Percentiles rank a stretch among this genome's conserved stretches.
Evolutionary conservation across 305 asterid species (phyloP).

Genomic region (Salvia sclarea): DNA sequence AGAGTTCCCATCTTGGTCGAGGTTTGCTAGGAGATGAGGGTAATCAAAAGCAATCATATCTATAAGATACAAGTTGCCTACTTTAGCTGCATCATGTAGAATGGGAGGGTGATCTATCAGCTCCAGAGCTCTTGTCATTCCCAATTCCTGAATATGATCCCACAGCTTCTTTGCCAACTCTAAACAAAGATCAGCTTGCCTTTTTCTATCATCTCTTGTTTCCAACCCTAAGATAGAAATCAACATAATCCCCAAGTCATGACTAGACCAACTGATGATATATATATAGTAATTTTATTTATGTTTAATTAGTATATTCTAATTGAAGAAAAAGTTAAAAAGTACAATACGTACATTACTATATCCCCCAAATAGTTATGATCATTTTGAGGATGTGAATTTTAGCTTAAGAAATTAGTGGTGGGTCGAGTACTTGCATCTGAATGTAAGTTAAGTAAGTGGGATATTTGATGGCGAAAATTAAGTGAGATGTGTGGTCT

Average conservation of each 20-base stretch:
- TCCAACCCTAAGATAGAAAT: background rate
- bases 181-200: background rate
- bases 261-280: no score
- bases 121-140: background rate
- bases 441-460: no score
- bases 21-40: background rate
- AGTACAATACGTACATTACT: no score
- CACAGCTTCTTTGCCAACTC: background rate
- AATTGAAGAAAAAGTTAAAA: no score
- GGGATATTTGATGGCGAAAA: no score
- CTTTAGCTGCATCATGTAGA: slow-evolving; percentile 23
- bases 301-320: no score
- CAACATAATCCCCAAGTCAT: background rate
- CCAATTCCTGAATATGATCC: background rate
- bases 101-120: background rate
- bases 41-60: background rate
- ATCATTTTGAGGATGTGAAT: no score
- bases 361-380: no score
- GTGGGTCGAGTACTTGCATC: no score
- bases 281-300: no score
- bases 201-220: background rate
- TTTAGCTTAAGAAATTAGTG: no score
- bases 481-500: no score
- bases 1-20: background rate
- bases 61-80: slow-evolving; percentile 13